Base-by-base conservation (phyloP, 2,329 filamentous ascomycete species). In the Alternaria triticina region DNA sequence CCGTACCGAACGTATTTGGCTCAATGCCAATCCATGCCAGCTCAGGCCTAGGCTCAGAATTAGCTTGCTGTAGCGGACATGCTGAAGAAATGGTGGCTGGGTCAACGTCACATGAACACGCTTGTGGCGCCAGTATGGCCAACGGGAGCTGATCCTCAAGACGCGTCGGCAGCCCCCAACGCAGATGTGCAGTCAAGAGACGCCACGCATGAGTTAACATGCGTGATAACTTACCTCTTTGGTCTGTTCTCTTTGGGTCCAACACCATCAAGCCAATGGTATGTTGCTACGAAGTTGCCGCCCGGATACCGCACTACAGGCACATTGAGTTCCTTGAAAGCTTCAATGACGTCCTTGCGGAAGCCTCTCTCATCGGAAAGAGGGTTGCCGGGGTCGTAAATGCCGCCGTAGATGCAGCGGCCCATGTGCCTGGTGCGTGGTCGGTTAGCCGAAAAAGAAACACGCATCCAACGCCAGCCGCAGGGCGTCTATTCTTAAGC, bases 321-420 rank as follows among this genome's bases (percentile, higher is more conserved):
- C 40, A 92, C 86, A 57, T 91, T 86, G 57, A 96, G 85, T 69
- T 94, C 91, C 74, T 88, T 87, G 66, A 96, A 83, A 6, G 91
- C 89, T 45, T 87, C 85, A 23, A 96, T 86, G 45, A 96, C 92
- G 80, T 96, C 92, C 69, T 86, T 92, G 43, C 92, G 89, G 81
- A 93, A 95, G 45, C 92, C 92, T 68, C 91, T 84, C 57, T 88
- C 84, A 70, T 94, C 91, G 3, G 91, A 89, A n/a, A 94, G 85
- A 4, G 88, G 82, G 77, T 89, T 94, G 33, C 85, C 86, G 1
- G 91, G 92, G 70, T 95, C 92, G 80, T 94, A 95, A 76, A 96
- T 91, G 68, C 93, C 92, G 67, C 91, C 91, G 77, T 96, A 95
- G 75, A 96, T 94, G 83, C 92, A 96, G 65, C 92, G 88, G 72